A percentile compares a stretch with the other conserved stretches of the same genome.
Conservation (phyloP, 2,329 filamentous ascomycete genomes). For the Talaromyces sp. region DNA sequence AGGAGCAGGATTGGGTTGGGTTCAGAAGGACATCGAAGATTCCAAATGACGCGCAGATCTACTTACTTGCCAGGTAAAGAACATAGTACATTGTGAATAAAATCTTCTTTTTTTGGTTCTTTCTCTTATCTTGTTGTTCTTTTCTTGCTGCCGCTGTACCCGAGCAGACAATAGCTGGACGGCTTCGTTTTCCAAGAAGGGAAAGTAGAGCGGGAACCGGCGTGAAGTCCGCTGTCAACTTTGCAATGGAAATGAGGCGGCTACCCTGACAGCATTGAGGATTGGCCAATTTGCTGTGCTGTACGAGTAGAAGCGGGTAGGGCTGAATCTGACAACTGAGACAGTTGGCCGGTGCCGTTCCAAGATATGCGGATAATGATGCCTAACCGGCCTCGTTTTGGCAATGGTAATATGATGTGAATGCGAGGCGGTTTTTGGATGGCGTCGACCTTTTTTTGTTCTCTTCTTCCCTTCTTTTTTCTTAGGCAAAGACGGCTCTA, state of each 20-base stretch:
- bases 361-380: conserved; percentile 21
- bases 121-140: neutral
- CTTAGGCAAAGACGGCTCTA: neutral
- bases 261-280: conserved; percentile 26
- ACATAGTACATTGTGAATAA: conserved; percentile 50
- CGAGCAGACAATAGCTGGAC: neutral
- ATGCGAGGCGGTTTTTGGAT: neutral
- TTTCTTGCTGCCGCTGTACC: neutral
- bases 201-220: conserved; percentile 11
- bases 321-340: conserved; percentile 17
- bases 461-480: neutral
- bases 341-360: conserved; percentile 4
- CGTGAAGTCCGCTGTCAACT: conserved; percentile 17
- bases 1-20: neutral
- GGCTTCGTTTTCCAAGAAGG: neutral
- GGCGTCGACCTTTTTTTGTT: neutral
- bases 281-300: conserved; percentile 13
- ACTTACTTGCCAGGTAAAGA: conserved; percentile 75
- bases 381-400: conserved; percentile 18
- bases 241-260: conserved; percentile 15
- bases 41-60: neutral
- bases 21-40: neutral
- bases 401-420: neutral
- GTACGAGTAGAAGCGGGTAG: conserved; percentile 16
- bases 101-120: neutral